phyloP scores from a whole-genome alignment of 2,329 filamentous ascomycete species.

The Purpureocillium takamizusanense region DNA sequence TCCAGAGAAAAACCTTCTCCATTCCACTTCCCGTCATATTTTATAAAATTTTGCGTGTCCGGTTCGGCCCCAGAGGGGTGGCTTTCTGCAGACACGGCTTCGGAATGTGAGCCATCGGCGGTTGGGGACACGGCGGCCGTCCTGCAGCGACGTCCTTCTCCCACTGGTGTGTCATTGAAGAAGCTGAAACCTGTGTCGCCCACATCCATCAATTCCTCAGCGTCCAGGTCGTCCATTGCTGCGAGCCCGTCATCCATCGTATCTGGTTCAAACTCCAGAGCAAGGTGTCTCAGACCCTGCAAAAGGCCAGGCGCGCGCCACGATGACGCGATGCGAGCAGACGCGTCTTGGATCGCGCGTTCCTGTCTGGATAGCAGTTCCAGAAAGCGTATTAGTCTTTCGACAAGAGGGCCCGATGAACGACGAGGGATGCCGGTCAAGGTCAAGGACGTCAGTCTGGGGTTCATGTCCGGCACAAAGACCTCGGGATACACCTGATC shows the following conservation, averaged over 20 bases:
- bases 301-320: constrained; percentile 33
- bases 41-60: constrained; percentile 14
- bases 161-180: constrained; percentile 23
- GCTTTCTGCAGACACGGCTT: background rate
- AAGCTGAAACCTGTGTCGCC: constrained; percentile 34
- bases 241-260: constrained; percentile 25
- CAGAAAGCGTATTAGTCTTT: constrained; percentile 39
- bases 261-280: constrained; percentile 44
- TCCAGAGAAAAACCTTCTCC: constrained; percentile 12
- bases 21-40: constrained; percentile 15
- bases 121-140: constrained; percentile 3
- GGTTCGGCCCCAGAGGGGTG: constrained; percentile 4
- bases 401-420: constrained; percentile 40
- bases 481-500: constrained; percentile 36
- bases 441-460: constrained; percentile 41
- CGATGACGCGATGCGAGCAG: constrained; percentile 9
- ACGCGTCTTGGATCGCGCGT: constrained; percentile 26
- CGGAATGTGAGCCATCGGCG: constrained; percentile 4
- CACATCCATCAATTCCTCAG: constrained; percentile 31
- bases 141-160: constrained; percentile 3
- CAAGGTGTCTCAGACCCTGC: constrained; percentile 41
- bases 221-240: constrained; percentile 25
- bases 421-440: constrained; percentile 45
- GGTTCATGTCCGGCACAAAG: constrained; percentile 47
- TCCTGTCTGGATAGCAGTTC: constrained; percentile 39